Evolutionary conservation across 495 filamentous ascomycete genomes (phyloP), one percentile per base, ranked within the genome.

Genomic region (Aspergillus ostianus): DNA sequence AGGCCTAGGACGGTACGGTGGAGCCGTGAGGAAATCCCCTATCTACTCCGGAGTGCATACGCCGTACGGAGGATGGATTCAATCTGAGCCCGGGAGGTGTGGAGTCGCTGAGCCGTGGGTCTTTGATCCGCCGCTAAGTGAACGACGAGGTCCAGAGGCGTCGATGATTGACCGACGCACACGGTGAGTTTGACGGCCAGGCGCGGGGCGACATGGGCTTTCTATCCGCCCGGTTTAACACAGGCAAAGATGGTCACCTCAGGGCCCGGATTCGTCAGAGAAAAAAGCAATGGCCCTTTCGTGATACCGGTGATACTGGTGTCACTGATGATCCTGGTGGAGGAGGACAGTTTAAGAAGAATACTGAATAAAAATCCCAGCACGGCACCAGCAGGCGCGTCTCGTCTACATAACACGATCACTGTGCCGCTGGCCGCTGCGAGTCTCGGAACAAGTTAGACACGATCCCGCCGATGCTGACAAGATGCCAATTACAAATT

Each of bases 101-200:
- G 57, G 64, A 55, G 56, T 62, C 50, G 65, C 62, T 65, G 60
- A 68, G 62, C 57, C 55, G 62, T 64, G 65, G 65, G 62, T 63
- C 62, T 52, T 47, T 56, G 65, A 68, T 68, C 62, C 65, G 57
- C 65, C 65, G 65, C 65, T 68, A 68, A 54, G 53, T 49, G 23
- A 20, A 21, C 50, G 26, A 55, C 56, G 56, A 29, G 53, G 47
- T 56, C 57, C 41, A 58, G 53, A n/a, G 45, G 10, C 32, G 47
- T 19, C 15, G 49, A 54, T 64, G 59, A 63, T 63, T 67, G 65
- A 65, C 49, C 55, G 62, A 61, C 36, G 36, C 8, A 51, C 57
- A 55, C 57, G 32, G 30, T 32, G 30, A 51, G 44, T 46, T 51
- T 56, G 26, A 54, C 56, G 57, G 52, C 51, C 53, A 59, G 53